Base-by-base conservation (phyloP, 306 rosid genomes). In the Elaeagnus macrophylla region DNA sequence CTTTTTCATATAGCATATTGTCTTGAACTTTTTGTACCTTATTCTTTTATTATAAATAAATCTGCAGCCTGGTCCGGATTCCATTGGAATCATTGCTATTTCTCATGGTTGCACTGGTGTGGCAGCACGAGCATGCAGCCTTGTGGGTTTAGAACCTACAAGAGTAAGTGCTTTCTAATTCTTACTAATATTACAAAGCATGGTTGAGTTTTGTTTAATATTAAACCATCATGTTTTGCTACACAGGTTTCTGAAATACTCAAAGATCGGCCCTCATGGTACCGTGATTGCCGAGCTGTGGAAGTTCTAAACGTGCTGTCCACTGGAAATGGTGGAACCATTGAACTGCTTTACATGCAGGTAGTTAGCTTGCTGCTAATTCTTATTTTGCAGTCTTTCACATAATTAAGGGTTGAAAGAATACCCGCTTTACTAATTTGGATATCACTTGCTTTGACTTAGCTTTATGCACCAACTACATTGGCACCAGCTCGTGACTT, bases 21-120 rank as follows among this genome's bases (percentile, higher is more conserved):
- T 48, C 18, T 43, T 55, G 10, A 17, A 42, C 32, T 25, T 25
- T 25, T 56, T 56, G 37, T 13, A 10, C 15, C 6, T 56, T 20
- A 13, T 15, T 13, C 18, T 56, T n/a, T 16, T 40, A 10, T 40
- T 39, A 18, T 10, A 18, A 7, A 7, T 12, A 15, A 54, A 17
- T 32, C 18, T 42, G 82, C 82, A 91, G 99, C 99, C 99, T 91
- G 99, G 99, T 91, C 99, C 99, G 99, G 99, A 91, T 91, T 91
- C 99, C 96, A 87, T 91, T 78, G 99, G 99, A 91, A 91, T 91
- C 95, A 86, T 91, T 84, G 99, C 96, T 72, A 91, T 91, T 77
- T 91, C 99, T 82, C 99, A 87, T 53, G 93, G 96, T 67, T 80
- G 85, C 91, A 64, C 96, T 64, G 99, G 99, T 73, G 99, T 91